A percentile compares a stretch with the other conserved stretches of the same genome.
phyloP scores from a whole-genome alignment of 108 stramenopile species.

The Seminavis robusta region DNA sequence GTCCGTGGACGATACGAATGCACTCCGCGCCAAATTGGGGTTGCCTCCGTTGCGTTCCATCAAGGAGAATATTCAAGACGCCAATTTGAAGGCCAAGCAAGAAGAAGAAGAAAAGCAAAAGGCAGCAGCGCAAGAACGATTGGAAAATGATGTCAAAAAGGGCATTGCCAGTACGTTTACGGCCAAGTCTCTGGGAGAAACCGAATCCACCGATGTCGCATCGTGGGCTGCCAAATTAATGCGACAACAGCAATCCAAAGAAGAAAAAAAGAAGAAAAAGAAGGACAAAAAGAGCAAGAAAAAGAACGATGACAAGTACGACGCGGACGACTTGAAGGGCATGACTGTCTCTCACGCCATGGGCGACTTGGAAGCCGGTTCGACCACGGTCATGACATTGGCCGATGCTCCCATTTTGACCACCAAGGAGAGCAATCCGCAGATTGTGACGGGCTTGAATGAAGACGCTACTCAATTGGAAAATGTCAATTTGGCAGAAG shows the following conservation, averaged over 20 bases:
- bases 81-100: constrained; percentile 33
- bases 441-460: constrained; percentile 38
- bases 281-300: constrained; percentile 22
- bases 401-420: constrained; percentile 58
- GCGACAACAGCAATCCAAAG: constrained; percentile 7
- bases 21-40: constrained; percentile 61
- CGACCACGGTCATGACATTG: constrained; percentile 70
- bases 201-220: constrained; percentile 15
- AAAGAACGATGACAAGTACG: constrained; percentile 29
- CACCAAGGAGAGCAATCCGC: constrained; percentile 8
- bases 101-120: constrained; percentile 26
- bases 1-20: constrained; percentile 80
- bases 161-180: constrained; percentile 31
- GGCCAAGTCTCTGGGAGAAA: constrained; percentile 14
- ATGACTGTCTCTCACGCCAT: constrained; percentile 60
- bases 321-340: constrained; percentile 58
- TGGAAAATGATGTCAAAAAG: constrained; percentile 44
- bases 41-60: constrained; percentile 47
- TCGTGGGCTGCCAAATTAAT: constrained; percentile 67
- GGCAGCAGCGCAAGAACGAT: constrained; percentile 40
- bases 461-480: constrained; percentile 47
- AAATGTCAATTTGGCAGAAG: constrained; percentile 51
- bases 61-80: constrained; percentile 12
- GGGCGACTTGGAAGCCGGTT: constrained; percentile 49
- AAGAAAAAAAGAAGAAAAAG: constrained; percentile 20